Evolutionary conservation across 169 alveolate genomes (phyloP).

Genomic region (Cryptosporidium felis): DNA sequence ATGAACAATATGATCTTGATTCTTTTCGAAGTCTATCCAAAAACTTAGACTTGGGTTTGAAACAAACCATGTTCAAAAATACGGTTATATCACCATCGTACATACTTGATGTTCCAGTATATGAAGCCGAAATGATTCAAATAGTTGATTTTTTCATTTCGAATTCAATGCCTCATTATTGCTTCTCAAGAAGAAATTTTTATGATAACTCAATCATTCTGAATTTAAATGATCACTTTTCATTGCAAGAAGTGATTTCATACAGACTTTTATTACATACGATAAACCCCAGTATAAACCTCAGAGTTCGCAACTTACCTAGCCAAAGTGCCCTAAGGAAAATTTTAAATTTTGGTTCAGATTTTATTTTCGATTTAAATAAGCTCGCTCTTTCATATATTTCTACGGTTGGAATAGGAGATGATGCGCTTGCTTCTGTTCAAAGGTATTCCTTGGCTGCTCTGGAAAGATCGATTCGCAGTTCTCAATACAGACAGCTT

Average conservation of each 20-base stretch:
- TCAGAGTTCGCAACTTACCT: constrained; percentile 46
- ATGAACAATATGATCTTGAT: not conserved
- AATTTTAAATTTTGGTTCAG: not conserved
- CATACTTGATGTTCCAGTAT: constrained; percentile 5
- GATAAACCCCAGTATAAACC: not conserved
- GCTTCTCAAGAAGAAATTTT: constrained; percentile 48
- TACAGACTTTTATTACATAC: not conserved
- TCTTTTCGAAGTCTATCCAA: not conserved
- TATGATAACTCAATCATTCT: constrained; percentile 7
- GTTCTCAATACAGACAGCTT: not conserved
- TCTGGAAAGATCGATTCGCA: not conserved
- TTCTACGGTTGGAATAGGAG: not conserved
- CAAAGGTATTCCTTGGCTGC: not conserved
- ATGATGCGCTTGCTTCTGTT: not conserved
- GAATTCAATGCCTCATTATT: constrained; percentile 27
- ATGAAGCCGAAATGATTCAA: constrained; percentile 23
- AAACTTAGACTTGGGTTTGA: not conserved
- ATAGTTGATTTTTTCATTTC: not conserved
- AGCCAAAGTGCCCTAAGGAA: constrained; percentile 48
- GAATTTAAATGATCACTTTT: not conserved
- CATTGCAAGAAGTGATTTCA: not conserved
- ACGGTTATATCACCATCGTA: not conserved
- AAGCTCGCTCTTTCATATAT: not conserved
- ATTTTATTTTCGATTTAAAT: not conserved
- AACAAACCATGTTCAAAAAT: not conserved